Evolutionary conservation across 2,329 filamentous ascomycete species (phyloP), one percentile per base, ranked within the genome.

Genomic region (Coleophoma cylindrospora): DNA sequence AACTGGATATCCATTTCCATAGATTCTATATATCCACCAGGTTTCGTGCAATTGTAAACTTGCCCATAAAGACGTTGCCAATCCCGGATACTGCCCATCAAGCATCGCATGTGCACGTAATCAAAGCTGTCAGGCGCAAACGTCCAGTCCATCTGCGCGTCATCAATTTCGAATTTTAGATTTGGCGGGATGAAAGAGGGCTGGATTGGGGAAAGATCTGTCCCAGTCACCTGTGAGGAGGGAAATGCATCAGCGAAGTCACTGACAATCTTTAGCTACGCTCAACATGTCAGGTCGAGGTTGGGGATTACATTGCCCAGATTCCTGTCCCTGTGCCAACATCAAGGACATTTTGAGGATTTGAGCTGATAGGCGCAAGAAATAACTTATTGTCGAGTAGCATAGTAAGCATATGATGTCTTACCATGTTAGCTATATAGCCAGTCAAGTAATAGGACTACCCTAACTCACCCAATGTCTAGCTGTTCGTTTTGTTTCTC

Each of bases 91-190:
- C 64, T 62, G 1, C 61, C 66, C 3, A 62, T 59, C 63, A 68
- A 63, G 38, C 63, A 64, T 1, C 68, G 65, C 1, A 58, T 55
- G 40, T 69, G 67, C 43, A 70, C 66, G 40, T 60, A 70, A 22
- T 49, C 50, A 45, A 64, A 64, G 19, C 51, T 50, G 32, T 50
- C 40, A 11, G 47, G 38, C 3, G 50, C 44, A 46, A 60, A 55
- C 34, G 56, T 53, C 62, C 62, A 64, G 14, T 59, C 54, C 11
- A 54, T 50, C 13, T 60, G 59, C 45, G 59, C 54, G 43, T 64
- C 62, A 40, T 64, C 61, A 13, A 64, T 51, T 49, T 63, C 61
- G 36, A 50, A 50, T 9, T 34, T 43, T 14, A 48, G 36, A 21
- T 50, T 50, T 33, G 49, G 49, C 13, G 49, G 49, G 5, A 48